Evolutionary conservation across 768 basidiomycete genomes (phyloP), one percentile per base, ranked within the genome.

Genomic region (Lenzites betulinus): DNA sequence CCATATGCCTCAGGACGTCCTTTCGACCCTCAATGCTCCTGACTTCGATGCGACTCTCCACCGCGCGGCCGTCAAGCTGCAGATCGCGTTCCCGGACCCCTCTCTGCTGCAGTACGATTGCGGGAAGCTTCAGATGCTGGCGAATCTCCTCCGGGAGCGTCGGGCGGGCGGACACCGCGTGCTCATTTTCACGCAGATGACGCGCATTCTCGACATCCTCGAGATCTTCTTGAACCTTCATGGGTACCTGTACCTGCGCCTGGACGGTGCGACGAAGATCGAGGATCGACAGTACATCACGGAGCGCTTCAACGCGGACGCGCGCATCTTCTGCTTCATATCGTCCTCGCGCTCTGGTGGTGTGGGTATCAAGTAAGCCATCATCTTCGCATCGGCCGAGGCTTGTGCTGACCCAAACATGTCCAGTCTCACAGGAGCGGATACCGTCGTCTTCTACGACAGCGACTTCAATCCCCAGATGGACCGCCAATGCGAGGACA

Each of bases 131-230:
- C 95, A 97, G 68, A 83, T 87, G 58, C 83, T 98, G 8, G 83
- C 86, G n/a, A 77, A 76, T 25, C 77, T 98, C 26, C 79, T 98
- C 11, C 85, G 92, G 46, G 84, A 91, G 72, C 90, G 86, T 73
- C 93, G 95, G 70, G 84, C 86, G 0, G 93, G 86, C 7, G 93
- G 94, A 0, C 95, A 97, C 70, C 89, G 95, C 7, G 82, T 92
- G 25, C 80, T 98, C 48, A 95, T 98, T 63, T 98, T 98, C 75
- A 98, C 95, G 0, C 95, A 98, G 69, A 98, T 98, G 95, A 96
- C 95, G 30, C 82, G 83, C 60, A 88, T 98, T 33, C 81, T 98
- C 59, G 95, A 98, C 70, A 93, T 98, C 60, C 82, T 98, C 53
- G 95, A 98, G 71, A 87, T 88, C 18, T 98, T 94, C 73, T 81